A percentile compares a stretch with the other conserved stretches of the same genome.
phyloP scores from a whole-genome alignment of 352 stramenopile genomes.

The Achlya hypogyna region DNA sequence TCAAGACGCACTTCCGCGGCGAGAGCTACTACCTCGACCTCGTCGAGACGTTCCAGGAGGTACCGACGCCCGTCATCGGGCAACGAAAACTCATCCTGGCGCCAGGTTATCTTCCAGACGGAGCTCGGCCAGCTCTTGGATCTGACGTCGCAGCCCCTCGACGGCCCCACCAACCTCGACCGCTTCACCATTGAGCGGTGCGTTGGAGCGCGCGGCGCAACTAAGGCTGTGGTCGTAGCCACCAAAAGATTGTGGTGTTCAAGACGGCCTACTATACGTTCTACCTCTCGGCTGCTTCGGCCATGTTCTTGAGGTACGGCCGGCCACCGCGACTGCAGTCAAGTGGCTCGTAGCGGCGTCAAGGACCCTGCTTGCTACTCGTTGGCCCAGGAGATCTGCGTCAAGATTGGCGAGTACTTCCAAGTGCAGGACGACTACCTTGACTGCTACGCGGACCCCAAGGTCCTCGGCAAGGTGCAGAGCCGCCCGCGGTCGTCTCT shows the following conservation, averaged over 20 bases:
- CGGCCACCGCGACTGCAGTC: background rate
- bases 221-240: constrained; percentile 27
- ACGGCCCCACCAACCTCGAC: constrained; percentile 71
- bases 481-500: background rate
- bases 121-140: constrained; percentile 94
- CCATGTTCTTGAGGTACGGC: constrained; percentile 64
- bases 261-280: constrained; percentile 99
- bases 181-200: constrained; percentile 93
- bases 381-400: constrained; percentile 89
- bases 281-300: constrained; percentile 92
- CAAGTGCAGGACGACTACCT: constrained; percentile 99
- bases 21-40: constrained; percentile 88
- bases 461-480: constrained; percentile 86
- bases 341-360: constrained; percentile 52
- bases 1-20: constrained; percentile 81
- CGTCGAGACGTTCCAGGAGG: constrained; percentile 93
- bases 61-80: constrained; percentile 21
- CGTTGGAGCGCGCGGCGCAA: constrained; percentile 18
- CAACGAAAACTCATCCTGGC: background rate
- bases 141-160: constrained; percentile 80
- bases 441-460: constrained; percentile 94
- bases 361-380: constrained; percentile 62
- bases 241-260: constrained; percentile 94
- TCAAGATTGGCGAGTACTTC: constrained; percentile 98
- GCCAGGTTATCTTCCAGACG: constrained; percentile 94